phyloP scores from a whole-genome alignment of 1,284 basidiomycete genomes.

The Moesziomyces parantarcticus region DNA sequence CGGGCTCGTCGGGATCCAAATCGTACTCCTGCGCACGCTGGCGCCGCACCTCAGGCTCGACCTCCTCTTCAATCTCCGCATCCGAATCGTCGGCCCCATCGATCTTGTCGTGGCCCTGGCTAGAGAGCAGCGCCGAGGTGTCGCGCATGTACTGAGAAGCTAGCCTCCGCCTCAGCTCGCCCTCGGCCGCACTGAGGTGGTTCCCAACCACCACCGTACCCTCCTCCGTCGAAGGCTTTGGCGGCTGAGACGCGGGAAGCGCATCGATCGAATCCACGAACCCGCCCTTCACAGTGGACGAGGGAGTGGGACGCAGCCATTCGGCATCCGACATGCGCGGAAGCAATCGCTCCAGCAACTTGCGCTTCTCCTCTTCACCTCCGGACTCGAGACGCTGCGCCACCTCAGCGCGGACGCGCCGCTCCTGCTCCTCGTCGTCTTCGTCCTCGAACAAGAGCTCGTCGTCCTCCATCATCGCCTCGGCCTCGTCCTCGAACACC shows the following conservation, averaged over 20 bases:
- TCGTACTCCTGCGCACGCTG: constrained; percentile 30
- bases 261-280: constrained; percentile 35
- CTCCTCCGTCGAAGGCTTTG: not conserved
- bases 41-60: constrained; percentile 15
- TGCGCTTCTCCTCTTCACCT: constrained; percentile 19
- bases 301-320: constrained; percentile 4
- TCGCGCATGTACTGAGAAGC: constrained; percentile 48
- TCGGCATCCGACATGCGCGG: constrained; percentile 33
- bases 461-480: constrained; percentile 34
- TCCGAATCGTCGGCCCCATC: constrained; percentile 50
- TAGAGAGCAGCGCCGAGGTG: constrained; percentile 24
- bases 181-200: constrained; percentile 21
- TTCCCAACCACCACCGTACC: constrained; percentile 7
- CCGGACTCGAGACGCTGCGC: constrained; percentile 10
- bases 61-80: constrained; percentile 38
- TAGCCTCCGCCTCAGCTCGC: constrained; percentile 24
- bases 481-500: constrained; percentile 54
- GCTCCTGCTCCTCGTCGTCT: constrained; percentile 34
- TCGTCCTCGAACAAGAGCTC: constrained; percentile 39
- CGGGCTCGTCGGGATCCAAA: constrained; percentile 24
- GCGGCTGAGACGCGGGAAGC: constrained; percentile 8
- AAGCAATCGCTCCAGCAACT: constrained; percentile 25
- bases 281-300: not conserved
- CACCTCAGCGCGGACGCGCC: constrained; percentile 12
- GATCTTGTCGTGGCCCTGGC: constrained; percentile 27